Evolutionary conservation across 2,329 filamentous ascomycete genomes (phyloP), one percentile per base, ranked within the genome.

Genomic region (Alternaria brassicae): DNA sequence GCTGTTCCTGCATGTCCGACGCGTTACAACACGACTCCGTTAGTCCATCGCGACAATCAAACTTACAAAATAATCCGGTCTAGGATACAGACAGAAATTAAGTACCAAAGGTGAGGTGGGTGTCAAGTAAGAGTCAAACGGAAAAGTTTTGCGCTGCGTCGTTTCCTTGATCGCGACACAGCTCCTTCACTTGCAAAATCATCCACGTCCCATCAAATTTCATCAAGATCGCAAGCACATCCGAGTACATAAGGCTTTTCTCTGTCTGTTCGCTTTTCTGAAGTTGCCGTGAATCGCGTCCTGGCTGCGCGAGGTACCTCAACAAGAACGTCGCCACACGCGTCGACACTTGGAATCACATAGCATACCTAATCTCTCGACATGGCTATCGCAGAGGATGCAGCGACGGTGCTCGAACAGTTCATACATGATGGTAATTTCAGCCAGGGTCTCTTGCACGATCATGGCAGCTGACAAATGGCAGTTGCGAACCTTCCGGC

Each of bases 401-500:
- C 86, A 47, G 86, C 89, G 56, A 82, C 89, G 65, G 88, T 93
- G 71, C 86, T 93, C 69, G 91, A 94, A 76, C 90, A 93, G 77
- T 93, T 90, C 83, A 87, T 89, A 81, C 79, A 89, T 69, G 87
- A 89, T 82, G 85, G 84, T 84, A 73, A 56, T 36, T 6, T 25
- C n/a, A 28, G n/a, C 23, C 17, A 15, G n/a, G 4, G 3, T 17
- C 47, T 23, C 30, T 23, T 23, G 27, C 23, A 25, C 32, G 32
- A 17, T 6, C 17, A 23, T 25, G 21, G 19, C 41, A 28, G 50
- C 65, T 72, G 53, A 75, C 45, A 10, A 6, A 21, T 2, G 10
- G 5, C 61, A 83, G 89, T 90, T 19, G 88, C 90, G 70, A 95
- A 95, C 72, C 83, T 94, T 27, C 91, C 91, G 62, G 90, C 91